Conservation (phyloP, 78 protist species). For the Pigoraptor vietnamica region DNA sequence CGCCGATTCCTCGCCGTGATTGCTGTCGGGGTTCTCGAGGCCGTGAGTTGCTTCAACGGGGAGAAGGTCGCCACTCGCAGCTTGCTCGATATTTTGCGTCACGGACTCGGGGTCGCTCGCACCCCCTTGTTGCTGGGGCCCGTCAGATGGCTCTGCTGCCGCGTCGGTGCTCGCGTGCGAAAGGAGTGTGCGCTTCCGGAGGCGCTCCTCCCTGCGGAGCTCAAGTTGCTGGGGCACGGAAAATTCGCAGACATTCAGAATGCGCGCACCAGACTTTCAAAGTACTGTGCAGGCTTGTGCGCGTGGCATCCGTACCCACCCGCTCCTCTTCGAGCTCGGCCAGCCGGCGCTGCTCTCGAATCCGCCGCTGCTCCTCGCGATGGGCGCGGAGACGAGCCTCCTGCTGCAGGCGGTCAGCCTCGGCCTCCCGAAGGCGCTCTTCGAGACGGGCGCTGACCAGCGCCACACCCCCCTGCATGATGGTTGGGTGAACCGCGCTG, state of each 20-base stretch:
- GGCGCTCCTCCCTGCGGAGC: not conserved
- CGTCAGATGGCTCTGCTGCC: not conserved
- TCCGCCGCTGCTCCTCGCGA: not conserved
- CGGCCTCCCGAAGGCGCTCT: not conserved
- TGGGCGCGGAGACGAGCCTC: not conserved
- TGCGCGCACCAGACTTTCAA: not conserved
- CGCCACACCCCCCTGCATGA: too few species aligned
- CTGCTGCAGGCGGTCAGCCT: not conserved
- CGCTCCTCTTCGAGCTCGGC: not conserved
- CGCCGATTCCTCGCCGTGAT: too few species aligned
- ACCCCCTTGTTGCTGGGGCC: not conserved
- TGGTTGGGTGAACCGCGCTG: too few species aligned
- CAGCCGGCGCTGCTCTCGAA: not conserved
- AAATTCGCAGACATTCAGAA: too few species aligned
- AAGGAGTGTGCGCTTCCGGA: not conserved
- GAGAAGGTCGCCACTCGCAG: too few species aligned
- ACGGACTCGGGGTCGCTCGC: too few species aligned
- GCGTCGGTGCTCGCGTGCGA: not conserved
- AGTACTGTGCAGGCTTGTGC: not conserved
- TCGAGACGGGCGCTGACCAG: too few species aligned
- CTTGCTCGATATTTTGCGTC: too few species aligned
- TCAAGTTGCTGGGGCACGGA: not conserved
- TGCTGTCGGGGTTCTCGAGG: too few species aligned
- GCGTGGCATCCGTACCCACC: not conserved
- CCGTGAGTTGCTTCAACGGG: too few species aligned